These are phyloP conservation scores for Pyracantha coccinea DNA, from an alignment of 331 rosid genomes.

Conservation along the genomic window DNA sequence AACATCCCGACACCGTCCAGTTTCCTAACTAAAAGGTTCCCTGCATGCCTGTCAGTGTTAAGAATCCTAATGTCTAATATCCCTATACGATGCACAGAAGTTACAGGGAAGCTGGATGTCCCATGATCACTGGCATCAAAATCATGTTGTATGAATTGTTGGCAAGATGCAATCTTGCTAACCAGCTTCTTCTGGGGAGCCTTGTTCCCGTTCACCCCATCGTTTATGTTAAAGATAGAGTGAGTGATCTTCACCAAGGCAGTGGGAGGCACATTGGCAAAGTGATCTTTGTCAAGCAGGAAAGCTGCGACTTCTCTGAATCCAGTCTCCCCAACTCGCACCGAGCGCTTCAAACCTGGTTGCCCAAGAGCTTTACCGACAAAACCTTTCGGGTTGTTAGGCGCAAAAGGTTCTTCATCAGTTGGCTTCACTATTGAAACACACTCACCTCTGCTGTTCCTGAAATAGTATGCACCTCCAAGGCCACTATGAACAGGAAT, in stretches of 20 bases:
- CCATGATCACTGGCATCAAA: conserved; percentile 99
- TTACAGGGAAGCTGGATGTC: conserved; percentile 88
- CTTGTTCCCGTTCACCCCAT: conserved; percentile 69
- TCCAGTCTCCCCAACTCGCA: conserved; percentile 96
- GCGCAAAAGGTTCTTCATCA: conserved; percentile 98
- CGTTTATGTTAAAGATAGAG: conserved; percentile 88
- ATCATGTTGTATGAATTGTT: conserved; percentile 87
- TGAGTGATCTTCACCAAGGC: conserved; percentile 95
- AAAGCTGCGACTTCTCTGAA: conserved; percentile 94
- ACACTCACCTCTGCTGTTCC: conserved; percentile 60
- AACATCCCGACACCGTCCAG: conserved; percentile 69
- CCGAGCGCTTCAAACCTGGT: conserved; percentile 87
- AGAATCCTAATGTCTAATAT: conserved; percentile 93
- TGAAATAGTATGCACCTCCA: conserved; percentile 94
- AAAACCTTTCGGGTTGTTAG: conserved; percentile 95
- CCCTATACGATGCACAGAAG: conserved; percentile 93
- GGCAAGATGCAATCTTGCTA: conserved; percentile 93
- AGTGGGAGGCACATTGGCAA: conserved; percentile 95
- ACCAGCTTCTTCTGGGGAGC: conserved; percentile 57
- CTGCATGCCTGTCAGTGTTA: conserved; percentile 98
- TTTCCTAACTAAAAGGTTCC: conserved; percentile 85
- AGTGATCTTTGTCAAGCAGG: conserved; percentile 78
- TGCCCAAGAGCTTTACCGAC: conserved; percentile 96
- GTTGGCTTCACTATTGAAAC: conserved; percentile 97
- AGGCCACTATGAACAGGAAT: conserved; percentile 79